Conservation (phyloP, 1,139 yeast species). For the Yamadazyma buinensis region DNA sequence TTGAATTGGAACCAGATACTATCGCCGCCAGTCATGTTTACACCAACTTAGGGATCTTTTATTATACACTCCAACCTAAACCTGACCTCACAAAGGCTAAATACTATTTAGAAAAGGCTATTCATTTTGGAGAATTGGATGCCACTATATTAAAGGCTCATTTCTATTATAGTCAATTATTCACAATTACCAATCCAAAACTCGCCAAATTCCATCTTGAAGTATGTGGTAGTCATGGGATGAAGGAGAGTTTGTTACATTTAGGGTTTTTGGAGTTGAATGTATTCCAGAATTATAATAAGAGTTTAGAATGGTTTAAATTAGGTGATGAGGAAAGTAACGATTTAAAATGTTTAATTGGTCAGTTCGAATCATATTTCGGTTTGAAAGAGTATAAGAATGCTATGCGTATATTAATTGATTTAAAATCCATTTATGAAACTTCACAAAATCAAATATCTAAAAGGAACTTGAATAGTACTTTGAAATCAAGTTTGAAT, state of each 20-base stretch:
- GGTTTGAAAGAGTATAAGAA: slow-evolving; percentile 22
- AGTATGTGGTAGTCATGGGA: slow-evolving; percentile 71
- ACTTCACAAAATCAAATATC: slow-evolving; percentile 17
- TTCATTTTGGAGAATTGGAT: slow-evolving; percentile 56
- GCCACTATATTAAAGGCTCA: slow-evolving; percentile 61
- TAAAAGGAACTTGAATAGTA: slow-evolving; percentile 17
- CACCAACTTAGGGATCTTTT: slow-evolving; percentile 63
- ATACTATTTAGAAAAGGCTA: slow-evolving; percentile 55
- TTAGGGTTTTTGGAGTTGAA: slow-evolving; percentile 77
- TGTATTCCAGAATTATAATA: slow-evolving; percentile 49
- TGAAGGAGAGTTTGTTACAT: slow-evolving; percentile 69
- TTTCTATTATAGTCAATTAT: slow-evolving; percentile 71
- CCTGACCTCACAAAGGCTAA: slow-evolving; percentile 53
- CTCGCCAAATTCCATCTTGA: slow-evolving; percentile 69
- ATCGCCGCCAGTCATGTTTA: slow-evolving; percentile 70
- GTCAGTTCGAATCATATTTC: slow-evolving; percentile 61
- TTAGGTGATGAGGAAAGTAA: slow-evolving; percentile 64
- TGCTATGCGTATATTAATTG: slow-evolving; percentile 25
- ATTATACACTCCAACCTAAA: slow-evolving; percentile 31
- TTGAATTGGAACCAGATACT: slow-evolving; percentile 52
- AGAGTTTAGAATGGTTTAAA: slow-evolving; percentile 80
- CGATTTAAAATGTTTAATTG: slow-evolving; percentile 64
- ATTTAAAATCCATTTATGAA: slow-evolving; percentile 21
- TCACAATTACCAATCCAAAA: slow-evolving; percentile 51
- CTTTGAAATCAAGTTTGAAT: slow-evolving; percentile 4